Evolutionary conservation across 352 stramenopile genomes (phyloP), one percentile per base, ranked within the genome.

Genomic region (Phytophthora ohioensis): DNA sequence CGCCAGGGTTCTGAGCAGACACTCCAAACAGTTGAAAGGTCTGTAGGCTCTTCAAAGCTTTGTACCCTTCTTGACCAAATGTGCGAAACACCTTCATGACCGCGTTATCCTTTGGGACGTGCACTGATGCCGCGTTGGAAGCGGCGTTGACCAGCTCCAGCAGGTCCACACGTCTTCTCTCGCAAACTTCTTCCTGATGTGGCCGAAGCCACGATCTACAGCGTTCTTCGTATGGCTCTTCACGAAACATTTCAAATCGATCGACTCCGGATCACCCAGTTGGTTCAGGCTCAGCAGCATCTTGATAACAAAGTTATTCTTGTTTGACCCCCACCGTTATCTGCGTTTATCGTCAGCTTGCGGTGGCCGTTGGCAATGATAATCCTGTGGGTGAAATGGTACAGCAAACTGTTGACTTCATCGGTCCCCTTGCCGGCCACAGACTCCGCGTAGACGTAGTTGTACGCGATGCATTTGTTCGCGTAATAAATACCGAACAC

Each of bases 401-500:
- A 17, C 2, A 69, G 15, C 55, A 70, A 58, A 6, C 17, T 49
- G 27, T 66, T 70, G 2, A 70, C 36, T n/a, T 75, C 39, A 8
- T 75, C 55, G 2, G 55, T 39, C 0, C 60, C 56, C 15, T 70
- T 75, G 1, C 67, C 60, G 4, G n/a, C 17, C 0, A 34, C 48
- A 3, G n/a, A 17, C 36, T 62, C 59, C 1, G 56, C 41, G 41
- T 74, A 75, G 3, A 70, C 32, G 54, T 56, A 75, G 54, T 70
- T 75, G 55, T 52, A 46, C n/a, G 63, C 55, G 1, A 55, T 54
- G 2, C 8, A 7, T 5, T 57, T 41, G n/a, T 69, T 69, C 1
- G n/a, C 66, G 47, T 51, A 53, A 48, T 69, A 65, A 71, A 27
- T 57, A 2, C 66, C 51, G 6, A 78, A 78, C 1, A 56, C 2